phyloP scores from a whole-genome alignment of 768 basidiomycete species.

The Pisolithus sp. region DNA sequence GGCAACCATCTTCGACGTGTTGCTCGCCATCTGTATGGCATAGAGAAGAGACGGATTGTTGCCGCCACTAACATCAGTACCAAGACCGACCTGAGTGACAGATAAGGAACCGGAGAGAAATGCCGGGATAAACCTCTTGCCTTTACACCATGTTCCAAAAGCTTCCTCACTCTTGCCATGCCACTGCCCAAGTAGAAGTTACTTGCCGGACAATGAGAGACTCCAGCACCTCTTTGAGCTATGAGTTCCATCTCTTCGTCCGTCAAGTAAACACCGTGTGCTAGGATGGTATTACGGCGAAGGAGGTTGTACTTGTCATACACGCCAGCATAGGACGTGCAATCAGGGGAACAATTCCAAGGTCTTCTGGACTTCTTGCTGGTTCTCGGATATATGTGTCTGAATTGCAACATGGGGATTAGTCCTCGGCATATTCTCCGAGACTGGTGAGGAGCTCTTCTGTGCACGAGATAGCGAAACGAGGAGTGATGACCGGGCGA shows the following conservation, averaged over 20 bases:
- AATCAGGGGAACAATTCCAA: constrained; percentile 58
- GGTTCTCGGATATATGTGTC: constrained; percentile 90
- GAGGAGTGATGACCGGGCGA: constrained; percentile 87
- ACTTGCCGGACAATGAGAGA: constrained; percentile 91
- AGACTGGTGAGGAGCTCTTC: constrained; percentile 57
- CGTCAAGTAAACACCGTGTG: constrained; percentile 78
- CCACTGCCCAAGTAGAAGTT: constrained; percentile 91
- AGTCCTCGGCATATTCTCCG: constrained; percentile 46
- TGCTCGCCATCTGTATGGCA: constrained; percentile 67
- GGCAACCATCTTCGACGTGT: constrained; percentile 71
- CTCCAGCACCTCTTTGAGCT: constrained; percentile 55
- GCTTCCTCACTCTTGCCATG: constrained; percentile 68
- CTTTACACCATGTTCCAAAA: constrained; percentile 83
- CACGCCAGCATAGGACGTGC: constrained; percentile 63
- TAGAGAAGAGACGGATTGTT: constrained; percentile 75
- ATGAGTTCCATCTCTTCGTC: constrained; percentile 71
- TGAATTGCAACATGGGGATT: constrained; percentile 72
- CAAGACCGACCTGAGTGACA: constrained; percentile 72
- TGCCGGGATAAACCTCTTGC: constrained; percentile 32
- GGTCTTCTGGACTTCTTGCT: constrained; percentile 60
- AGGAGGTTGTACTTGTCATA: constrained; percentile 80
- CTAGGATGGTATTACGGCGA: constrained; percentile 74
- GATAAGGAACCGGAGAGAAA: constrained; percentile 4
- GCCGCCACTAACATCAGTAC: constrained; percentile 90
- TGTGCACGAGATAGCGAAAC: constrained; percentile 93